Percentiles rank a stretch among this genome's conserved stretches.
phyloP scores from a whole-genome alignment of 306 rosid genomes.

The Vigna hirtella region DNA sequence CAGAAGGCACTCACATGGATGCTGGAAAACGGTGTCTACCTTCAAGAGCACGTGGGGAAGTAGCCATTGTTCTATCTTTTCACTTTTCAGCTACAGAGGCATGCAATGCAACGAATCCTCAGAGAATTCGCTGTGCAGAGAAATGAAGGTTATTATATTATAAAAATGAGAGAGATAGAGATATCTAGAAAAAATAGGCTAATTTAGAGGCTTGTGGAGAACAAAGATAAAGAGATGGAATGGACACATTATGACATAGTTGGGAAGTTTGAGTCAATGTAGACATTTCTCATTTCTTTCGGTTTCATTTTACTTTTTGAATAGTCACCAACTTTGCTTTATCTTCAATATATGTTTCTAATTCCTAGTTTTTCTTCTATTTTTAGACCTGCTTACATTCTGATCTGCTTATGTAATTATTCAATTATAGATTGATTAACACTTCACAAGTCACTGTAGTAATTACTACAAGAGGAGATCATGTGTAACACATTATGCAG shows the following conservation, averaged over 20 bases:
- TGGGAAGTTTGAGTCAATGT: slow-evolving; percentile 20
- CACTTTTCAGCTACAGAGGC: slow-evolving; percentile 24
- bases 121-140: background rate
- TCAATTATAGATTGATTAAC: background rate
- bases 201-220: slow-evolving; percentile 5
- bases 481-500: background rate
- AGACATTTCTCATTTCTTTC: slow-evolving; percentile 18
- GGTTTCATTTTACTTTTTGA: slow-evolving; percentile 6
- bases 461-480: background rate
- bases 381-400: background rate
- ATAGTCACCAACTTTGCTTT: slow-evolving; percentile 2
- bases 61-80: slow-evolving; percentile 16
- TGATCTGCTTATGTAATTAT: background rate
- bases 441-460: background rate
- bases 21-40: background rate
- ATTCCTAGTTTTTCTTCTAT: slow-evolving; percentile 15
- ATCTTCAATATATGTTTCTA: background rate
- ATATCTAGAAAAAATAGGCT: background rate
- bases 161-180: slow-evolving; percentile 15
- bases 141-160: background rate
- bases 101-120: background rate
- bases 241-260: background rate
- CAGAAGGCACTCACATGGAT: slow-evolving; percentile 11
- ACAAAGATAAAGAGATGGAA: slow-evolving; percentile 26
- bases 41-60: slow-evolving; percentile 7